Base-by-base conservation (phyloP, 495 filamentous ascomycete genomes). In the Lasiosphaeria ovina region DNA sequence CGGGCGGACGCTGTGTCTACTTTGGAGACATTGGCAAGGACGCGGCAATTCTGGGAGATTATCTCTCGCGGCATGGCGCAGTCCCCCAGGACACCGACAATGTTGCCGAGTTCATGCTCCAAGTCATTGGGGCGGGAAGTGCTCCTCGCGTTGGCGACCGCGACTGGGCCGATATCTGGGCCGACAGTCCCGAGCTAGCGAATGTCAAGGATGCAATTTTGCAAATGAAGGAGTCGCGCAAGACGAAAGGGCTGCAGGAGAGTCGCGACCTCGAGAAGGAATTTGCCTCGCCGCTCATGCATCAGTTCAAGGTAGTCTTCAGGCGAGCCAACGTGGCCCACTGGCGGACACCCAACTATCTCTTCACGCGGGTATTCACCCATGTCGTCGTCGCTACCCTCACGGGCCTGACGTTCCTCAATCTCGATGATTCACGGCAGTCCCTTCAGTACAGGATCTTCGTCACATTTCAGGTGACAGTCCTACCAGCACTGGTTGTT, bases 61-160 rank as follows among this genome's bases (percentile, higher is more conserved):
- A 81, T 55, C 73, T 84, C 12, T 72, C 74, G 35, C 73, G 77
- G n/a, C 75, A 87, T 54, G 85, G 81, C 14, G 85, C 85, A n/a
- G 72, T 79, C 33, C 71, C 74, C 11, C 68, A 72, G 24, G 73
- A 78, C 4, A 79, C 84, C n/a, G 85, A 86, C 31, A 91, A 93
- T 67, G 87, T 89, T 3, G 91, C 91, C 2, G 91, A 95, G 72
- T 93, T 85, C 77, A 93, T 95, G 87, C 82, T 96, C 7, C 92
- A 96, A 63, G 88, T 87, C 1, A 88, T 96, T 34, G 91, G 92
- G 38, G 91, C 90, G 47, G 90, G 90, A 31, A 83, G 85, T 61
- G 75, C 83, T n/a, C 81, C 88, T 14, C 81, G 90, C 3, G 82
- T 90, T 47, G 89, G 89, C 31, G 82, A 87, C 67, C 77, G 81